A percentile compares a stretch with the other conserved stretches of the same genome.
Evolutionary conservation across 2,329 filamentous ascomycete species (phyloP).

Genomic region (Metarhizium brunneum): DNA sequence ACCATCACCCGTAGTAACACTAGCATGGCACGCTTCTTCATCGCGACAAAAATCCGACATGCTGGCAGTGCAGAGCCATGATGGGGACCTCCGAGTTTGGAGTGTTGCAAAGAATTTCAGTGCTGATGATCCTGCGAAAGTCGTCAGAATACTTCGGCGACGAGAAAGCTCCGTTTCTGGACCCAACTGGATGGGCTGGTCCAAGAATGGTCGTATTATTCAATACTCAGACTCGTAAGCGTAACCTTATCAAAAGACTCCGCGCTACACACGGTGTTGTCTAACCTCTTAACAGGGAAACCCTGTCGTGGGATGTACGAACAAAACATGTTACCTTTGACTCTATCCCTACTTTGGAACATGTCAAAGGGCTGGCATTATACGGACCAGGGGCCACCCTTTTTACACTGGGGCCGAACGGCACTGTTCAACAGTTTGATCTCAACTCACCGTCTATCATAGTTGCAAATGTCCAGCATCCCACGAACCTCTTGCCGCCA

Average conservation of each 20-base stretch:
- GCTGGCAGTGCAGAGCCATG: constrained; percentile 84
- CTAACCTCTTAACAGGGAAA: constrained; percentile 51
- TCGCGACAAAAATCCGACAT: constrained; percentile 96
- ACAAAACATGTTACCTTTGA: constrained; percentile 96
- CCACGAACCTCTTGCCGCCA: constrained; percentile 67
- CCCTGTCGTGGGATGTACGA: constrained; percentile 89
- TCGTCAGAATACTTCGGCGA: constrained; percentile 78
- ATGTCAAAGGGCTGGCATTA: constrained; percentile 72
- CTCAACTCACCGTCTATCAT: constrained; percentile 73
- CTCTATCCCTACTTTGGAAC: constrained; percentile 73
- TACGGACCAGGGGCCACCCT: constrained; percentile 86
- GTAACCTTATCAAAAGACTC: constrained; percentile 13
- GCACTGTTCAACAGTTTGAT: constrained; percentile 92
- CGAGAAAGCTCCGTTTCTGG: constrained; percentile 64
- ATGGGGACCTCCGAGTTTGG: constrained; percentile 92
- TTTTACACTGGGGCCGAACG: constrained; percentile 81
- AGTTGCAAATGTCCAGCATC: constrained; percentile 81
- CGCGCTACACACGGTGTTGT: constrained; percentile 15
- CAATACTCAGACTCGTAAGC: constrained; percentile 86
- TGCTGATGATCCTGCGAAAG: constrained; percentile 67
- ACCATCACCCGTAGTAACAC: constrained; percentile 76
- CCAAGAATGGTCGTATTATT: constrained; percentile 92
- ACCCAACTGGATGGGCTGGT: constrained; percentile 96
- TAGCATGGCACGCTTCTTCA: constrained; percentile 95
- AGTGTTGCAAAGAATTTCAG: constrained; percentile 78